Evolutionary conservation across 176 grass and related monocot genomes (phyloP).

Genomic region (Phoenix dactylifera): DNA sequence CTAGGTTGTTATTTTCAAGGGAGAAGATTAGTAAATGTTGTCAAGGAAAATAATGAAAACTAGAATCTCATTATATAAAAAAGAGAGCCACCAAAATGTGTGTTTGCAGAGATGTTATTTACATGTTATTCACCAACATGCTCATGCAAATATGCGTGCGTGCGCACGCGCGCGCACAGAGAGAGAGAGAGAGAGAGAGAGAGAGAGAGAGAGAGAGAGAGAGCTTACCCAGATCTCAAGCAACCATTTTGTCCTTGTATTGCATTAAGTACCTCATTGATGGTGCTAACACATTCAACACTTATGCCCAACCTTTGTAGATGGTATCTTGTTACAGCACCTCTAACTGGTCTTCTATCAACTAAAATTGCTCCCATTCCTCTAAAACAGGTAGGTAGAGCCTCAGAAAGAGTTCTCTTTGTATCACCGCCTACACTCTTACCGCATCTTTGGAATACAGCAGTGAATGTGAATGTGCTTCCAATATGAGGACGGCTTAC

Average conservation of each 20-base stretch:
- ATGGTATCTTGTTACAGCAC: slow-evolving; percentile 85
- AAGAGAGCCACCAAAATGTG: too few species aligned
- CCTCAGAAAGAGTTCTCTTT: slow-evolving; percentile 44
- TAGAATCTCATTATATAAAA: too few species aligned
- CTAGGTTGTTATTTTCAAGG: too few species aligned
- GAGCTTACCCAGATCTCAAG: slow-evolving; percentile 44
- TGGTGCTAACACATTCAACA: slow-evolving; percentile 39
- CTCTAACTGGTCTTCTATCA: slow-evolving; percentile 72
- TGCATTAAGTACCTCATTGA: slow-evolving; percentile 35
- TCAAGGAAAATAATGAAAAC: too few species aligned
- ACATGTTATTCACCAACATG: too few species aligned
- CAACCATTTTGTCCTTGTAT: slow-evolving; percentile 50
- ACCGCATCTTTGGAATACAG: slow-evolving; percentile 38
- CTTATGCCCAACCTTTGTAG: slow-evolving; percentile 73
- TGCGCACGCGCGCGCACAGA: too few species aligned
- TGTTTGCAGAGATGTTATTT: too few species aligned
- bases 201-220: neutral
- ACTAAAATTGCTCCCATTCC: slow-evolving; percentile 65
- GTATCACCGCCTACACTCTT: slow-evolving; percentile 34
- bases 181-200: too few species aligned
- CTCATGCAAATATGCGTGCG: too few species aligned
- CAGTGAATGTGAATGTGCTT: slow-evolving; percentile 92
- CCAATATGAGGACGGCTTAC: slow-evolving; percentile 58
- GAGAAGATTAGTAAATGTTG: too few species aligned
- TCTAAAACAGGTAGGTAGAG: slow-evolving; percentile 62